These are phyloP conservation scores for Actinomucor elegans DNA, from an alignment of 371 early-diverging fungal species.

Conservation along the genomic window DNA sequence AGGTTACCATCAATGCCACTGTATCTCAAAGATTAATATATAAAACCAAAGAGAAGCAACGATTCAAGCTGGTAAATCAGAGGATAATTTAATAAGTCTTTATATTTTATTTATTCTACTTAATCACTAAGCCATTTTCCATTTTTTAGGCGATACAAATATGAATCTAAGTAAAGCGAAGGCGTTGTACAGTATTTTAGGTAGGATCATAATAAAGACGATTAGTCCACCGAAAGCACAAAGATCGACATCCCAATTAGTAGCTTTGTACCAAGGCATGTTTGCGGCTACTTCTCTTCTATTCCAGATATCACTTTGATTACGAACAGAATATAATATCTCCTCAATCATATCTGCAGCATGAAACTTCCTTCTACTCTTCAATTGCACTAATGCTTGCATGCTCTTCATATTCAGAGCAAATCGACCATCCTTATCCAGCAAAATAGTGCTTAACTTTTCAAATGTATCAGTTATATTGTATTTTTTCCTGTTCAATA, in stretches of 20 bases:
- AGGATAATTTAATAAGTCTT: neutral
- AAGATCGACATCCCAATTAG: constrained; percentile 12
- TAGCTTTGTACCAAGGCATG: constrained; percentile 7
- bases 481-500: constrained; percentile 1
- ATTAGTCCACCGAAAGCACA: neutral
- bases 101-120: neutral
- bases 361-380: constrained; percentile 1
- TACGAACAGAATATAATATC: constrained; percentile 10
- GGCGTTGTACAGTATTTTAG: neutral
- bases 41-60: too few relatives aligned
- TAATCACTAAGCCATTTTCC: constrained; percentile 4
- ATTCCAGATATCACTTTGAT: constrained; percentile 3
- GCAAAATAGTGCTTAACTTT: neutral
- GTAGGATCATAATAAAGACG: neutral
- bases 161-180: neutral
- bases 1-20: too few relatives aligned
- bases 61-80: too few relatives aligned
- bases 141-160: constrained; percentile 8
- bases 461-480: constrained; percentile 5
- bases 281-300: neutral
- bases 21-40: too few relatives aligned
- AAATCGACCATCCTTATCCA: constrained; percentile 3
- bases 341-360: constrained; percentile 38
- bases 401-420: constrained; percentile 10
- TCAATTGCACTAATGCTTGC: constrained; percentile 28